phyloP scores from a whole-genome alignment of 2,329 filamentous ascomycete genomes.

The Xylariales sp. region DNA sequence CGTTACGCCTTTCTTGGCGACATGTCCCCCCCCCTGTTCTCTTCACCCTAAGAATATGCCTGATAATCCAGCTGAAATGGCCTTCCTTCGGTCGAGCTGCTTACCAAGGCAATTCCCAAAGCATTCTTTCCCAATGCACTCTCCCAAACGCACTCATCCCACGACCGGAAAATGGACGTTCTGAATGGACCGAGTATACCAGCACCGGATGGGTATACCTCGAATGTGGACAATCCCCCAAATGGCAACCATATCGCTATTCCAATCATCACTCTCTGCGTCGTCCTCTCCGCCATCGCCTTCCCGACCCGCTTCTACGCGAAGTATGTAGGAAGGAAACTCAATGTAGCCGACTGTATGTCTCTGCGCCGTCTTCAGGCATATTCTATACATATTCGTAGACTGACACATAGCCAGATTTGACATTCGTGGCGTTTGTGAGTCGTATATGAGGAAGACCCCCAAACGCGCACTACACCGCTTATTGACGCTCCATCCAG shows the following conservation, averaged over 20 bases:
- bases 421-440: constrained; percentile 19
- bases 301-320: constrained; percentile 29
- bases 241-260: constrained; percentile 27
- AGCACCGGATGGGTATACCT: constrained; percentile 7
- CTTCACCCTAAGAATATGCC: too few relatives aligned
- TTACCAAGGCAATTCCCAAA: too few relatives aligned
- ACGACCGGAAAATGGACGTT: background rate
- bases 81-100: too few relatives aligned
- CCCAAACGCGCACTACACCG: background rate
- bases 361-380: background rate
- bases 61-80: too few relatives aligned
- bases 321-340: constrained; percentile 24
- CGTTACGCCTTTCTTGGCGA: too few relatives aligned
- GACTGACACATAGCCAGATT: constrained; percentile 1
- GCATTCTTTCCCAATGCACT: too few relatives aligned
- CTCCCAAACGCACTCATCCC: too few relatives aligned
- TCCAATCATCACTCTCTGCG: constrained; percentile 21
- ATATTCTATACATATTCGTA: background rate
- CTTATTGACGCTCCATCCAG: constrained; percentile 5
- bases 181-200: constrained; percentile 23
- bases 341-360: constrained; percentile 23
- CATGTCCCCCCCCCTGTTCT: too few relatives aligned
- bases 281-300: constrained; percentile 10
- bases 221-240: constrained; percentile 24
- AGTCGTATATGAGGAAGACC: background rate